Percentiles rank a stretch among this genome's conserved stretches.
These are phyloP conservation scores for Pichia sp. DNA, from an alignment of 1,139 yeast genomes.

Conservation along the genomic window DNA sequence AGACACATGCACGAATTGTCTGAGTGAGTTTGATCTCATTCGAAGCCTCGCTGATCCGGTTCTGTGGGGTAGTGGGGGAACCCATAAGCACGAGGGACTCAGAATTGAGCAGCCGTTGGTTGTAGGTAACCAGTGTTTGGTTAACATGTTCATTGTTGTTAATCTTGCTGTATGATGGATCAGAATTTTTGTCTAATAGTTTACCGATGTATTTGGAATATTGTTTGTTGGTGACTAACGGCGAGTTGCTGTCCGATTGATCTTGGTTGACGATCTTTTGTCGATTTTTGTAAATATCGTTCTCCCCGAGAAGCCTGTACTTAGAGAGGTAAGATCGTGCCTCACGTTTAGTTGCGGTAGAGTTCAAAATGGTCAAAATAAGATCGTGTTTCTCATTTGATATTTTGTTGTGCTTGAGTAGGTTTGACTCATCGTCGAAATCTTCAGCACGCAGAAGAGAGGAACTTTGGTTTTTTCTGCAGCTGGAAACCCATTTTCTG, in stretches of 20 bases:
- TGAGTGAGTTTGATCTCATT: slow-evolving; percentile 41
- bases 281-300: slow-evolving; percentile 28
- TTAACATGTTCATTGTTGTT: background rate
- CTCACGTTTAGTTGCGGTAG: slow-evolving; percentile 76
- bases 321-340: slow-evolving; percentile 62
- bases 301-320: slow-evolving; percentile 44
- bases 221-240: slow-evolving; percentile 7
- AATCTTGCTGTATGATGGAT: slow-evolving; percentile 5
- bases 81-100: background rate
- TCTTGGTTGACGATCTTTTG: slow-evolving; percentile 16
- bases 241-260: background rate
- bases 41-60: slow-evolving; percentile 7
- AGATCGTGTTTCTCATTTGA: slow-evolving; percentile 42
- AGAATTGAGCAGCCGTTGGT: background rate
- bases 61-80: background rate
- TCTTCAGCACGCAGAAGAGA: slow-evolving; percentile 2
- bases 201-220: slow-evolving; percentile 17
- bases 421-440: slow-evolving; percentile 14
- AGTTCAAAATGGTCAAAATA: slow-evolving; percentile 63
- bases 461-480: background rate
- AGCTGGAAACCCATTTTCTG: background rate
- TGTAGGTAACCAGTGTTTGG: background rate
- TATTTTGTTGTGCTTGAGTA: slow-evolving; percentile 8
- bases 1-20: slow-evolving; percentile 48
- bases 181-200: background rate